phyloP scores from a whole-genome alignment of 2,329 filamentous ascomycete species.

The Colletotrichum musae region DNA sequence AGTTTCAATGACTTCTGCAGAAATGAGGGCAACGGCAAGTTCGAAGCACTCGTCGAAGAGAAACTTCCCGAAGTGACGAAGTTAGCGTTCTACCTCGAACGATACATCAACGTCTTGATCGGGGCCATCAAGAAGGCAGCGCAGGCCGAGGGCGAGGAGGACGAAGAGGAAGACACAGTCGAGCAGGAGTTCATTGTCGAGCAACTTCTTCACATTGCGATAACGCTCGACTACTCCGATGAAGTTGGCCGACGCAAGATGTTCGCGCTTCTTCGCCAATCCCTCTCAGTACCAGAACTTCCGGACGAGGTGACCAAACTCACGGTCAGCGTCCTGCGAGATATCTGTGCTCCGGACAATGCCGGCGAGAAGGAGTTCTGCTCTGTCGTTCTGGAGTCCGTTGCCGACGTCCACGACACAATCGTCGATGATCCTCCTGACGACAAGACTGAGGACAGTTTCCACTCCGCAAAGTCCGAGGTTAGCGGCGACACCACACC shows the following conservation, averaged over 20 bases:
- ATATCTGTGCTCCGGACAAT: conserved; percentile 82
- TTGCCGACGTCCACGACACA: conserved; percentile 96
- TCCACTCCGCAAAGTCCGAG: conserved; percentile 93
- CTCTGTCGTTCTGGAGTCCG: conserved; percentile 89
- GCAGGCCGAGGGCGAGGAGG: conserved; percentile 69
- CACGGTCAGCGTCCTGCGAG: conserved; percentile 83
- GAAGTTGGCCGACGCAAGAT: conserved; percentile 96
- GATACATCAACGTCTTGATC: conserved; percentile 80
- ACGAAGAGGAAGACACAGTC: conserved; percentile 85
- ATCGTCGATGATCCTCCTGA: conserved; percentile 79
- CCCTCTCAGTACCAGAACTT: conserved; percentile 86
- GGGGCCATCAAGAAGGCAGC: conserved; percentile 73
- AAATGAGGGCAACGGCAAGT: conserved; percentile 79
- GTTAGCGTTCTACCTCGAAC: conserved; percentile 87
- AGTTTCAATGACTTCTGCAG: conserved; percentile 97
- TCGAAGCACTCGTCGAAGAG: conserved; percentile 84
- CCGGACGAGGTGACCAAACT: conserved; percentile 95
- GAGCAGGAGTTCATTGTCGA: conserved; percentile 97
- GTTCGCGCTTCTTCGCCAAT: conserved; percentile 90
- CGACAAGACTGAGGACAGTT: conserved; percentile 77
- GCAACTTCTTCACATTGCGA: conserved; percentile 91
- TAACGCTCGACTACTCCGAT: conserved; percentile 96
- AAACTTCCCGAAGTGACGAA: conserved; percentile 96
- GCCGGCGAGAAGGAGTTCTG: conserved; percentile 87
- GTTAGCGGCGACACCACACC: conserved; percentile 77